phyloP scores from a whole-genome alignment of 2,329 filamentous ascomycete genomes.

The Botrytis byssoidea region DNA sequence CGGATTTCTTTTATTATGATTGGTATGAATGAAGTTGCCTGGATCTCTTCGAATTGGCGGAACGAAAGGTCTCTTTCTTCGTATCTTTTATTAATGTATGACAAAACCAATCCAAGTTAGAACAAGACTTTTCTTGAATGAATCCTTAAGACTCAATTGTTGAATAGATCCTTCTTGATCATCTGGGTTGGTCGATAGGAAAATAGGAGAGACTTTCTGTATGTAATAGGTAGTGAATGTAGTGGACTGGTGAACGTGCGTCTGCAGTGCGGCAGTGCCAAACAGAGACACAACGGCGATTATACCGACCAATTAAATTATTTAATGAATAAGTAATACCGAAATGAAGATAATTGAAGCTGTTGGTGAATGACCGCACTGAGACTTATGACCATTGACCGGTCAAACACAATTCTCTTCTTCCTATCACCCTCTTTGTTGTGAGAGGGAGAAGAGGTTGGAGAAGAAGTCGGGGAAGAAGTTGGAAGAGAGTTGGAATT shows the following conservation, averaged over 20 bases:
- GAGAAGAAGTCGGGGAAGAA: background rate
- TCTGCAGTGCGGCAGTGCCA: conserved; percentile 22
- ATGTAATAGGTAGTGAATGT: conserved; percentile 6
- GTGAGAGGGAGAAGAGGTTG: background rate
- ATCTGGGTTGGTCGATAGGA: conserved; percentile 8
- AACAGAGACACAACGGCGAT: conserved; percentile 9
- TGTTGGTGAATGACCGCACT: background rate
- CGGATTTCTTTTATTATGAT: background rate
- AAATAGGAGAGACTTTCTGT: conserved; percentile 18
- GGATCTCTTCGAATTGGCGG: background rate
- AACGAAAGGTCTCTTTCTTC: background rate
- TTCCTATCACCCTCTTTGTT: background rate
- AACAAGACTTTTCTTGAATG: background rate
- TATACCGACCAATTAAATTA: conserved; percentile 4
- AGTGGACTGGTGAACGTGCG: conserved; percentile 24
- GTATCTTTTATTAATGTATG: background rate
- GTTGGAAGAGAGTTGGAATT: background rate
- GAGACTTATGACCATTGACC: background rate
- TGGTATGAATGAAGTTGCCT: background rate
- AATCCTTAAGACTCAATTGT: background rate
- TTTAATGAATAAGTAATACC: background rate
- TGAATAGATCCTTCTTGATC: background rate
- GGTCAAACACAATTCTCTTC: background rate
- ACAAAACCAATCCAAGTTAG: background rate
- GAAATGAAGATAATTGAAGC: background rate